Evolutionary conservation across 2,329 filamentous ascomycete genomes (phyloP).

Genomic region (Stemphylium lycopersici): DNA sequence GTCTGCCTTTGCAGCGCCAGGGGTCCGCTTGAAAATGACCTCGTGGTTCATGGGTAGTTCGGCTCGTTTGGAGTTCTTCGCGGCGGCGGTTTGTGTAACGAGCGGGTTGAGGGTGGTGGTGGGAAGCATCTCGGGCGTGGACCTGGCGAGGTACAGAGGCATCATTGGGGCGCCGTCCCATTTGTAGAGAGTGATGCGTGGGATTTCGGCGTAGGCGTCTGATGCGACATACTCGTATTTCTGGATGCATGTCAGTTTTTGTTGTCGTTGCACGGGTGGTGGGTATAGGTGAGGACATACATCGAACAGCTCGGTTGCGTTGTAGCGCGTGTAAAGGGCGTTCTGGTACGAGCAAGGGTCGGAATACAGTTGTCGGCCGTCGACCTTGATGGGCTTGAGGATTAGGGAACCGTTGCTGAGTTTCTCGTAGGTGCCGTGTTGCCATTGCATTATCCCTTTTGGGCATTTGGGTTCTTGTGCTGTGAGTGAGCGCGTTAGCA

Average conservation of each 20-base stretch:
- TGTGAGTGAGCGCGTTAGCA: slow-evolving; percentile 45
- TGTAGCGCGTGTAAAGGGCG: slow-evolving; percentile 69
- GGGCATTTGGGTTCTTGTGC: slow-evolving; percentile 67
- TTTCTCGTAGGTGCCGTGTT: slow-evolving; percentile 69
- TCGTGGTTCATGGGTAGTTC: slow-evolving; percentile 52
- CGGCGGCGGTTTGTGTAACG: slow-evolving; percentile 41
- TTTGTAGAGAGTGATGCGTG: slow-evolving; percentile 67
- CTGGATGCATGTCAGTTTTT: slow-evolving; percentile 32
- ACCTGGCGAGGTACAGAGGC: slow-evolving; percentile 70
- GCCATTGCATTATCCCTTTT: slow-evolving; percentile 72
- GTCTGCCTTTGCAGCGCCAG: slow-evolving; percentile 50
- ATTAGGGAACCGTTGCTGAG: slow-evolving; percentile 63
- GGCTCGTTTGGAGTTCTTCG: slow-evolving; percentile 46
- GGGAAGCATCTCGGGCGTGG: slow-evolving; percentile 71
- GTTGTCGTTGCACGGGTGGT: background rate
- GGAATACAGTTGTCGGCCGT: slow-evolving; percentile 71
- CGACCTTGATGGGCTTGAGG: slow-evolving; percentile 66
- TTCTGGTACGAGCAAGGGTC: slow-evolving; percentile 65
- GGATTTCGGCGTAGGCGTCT: slow-evolving; percentile 67
- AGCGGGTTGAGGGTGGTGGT: slow-evolving; percentile 68
- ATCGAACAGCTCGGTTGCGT: slow-evolving; percentile 67
- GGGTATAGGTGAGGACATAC: slow-evolving; percentile 49
- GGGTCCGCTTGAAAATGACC: slow-evolving; percentile 43
- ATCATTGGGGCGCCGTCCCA: slow-evolving; percentile 70
- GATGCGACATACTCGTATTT: slow-evolving; percentile 53